Evolutionary conservation across 78 protist species (phyloP).

Genomic region (Emiliania huxleyi): DNA sequence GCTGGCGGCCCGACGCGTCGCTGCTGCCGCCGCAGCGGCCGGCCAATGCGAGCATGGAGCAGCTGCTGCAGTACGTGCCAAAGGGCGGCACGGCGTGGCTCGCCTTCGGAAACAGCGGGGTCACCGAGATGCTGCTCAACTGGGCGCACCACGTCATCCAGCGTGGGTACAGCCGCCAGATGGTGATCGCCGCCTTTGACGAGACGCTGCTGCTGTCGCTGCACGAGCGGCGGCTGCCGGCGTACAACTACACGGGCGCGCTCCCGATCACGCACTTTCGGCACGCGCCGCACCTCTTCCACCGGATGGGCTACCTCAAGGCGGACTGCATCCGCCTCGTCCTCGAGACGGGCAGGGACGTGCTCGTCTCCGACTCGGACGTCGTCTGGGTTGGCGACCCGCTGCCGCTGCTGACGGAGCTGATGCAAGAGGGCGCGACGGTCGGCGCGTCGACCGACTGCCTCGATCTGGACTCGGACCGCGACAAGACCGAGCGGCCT

Average conservation of each 20-base stretch:
- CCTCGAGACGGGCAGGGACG: neutral
- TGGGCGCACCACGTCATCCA: neutral
- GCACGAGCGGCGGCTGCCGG: neutral
- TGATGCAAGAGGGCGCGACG: neutral
- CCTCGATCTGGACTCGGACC: neutral
- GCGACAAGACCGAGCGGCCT: neutral
- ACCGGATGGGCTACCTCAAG: neutral
- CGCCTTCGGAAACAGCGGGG: neutral
- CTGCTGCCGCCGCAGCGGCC: neutral
- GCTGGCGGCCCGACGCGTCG: neutral
- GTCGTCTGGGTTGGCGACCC: neutral
- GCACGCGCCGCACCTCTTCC: constrained; percentile 20
- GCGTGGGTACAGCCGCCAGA: neutral
- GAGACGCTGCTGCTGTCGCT: neutral
- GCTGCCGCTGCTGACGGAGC: neutral
- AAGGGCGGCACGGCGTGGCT: neutral
- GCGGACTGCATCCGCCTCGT: neutral
- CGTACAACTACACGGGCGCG: constrained; percentile 5
- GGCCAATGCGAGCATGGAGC: neutral
- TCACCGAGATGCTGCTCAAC: neutral
- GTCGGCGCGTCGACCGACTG: constrained; percentile 9
- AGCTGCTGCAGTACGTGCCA: neutral
- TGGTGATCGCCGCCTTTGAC: constrained; percentile 1
- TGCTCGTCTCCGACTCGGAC: constrained; percentile 25
- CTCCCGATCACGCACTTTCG: neutral